These are phyloP conservation scores for Pulveroboletus sp. DNA, from an alignment of 768 basidiomycete genomes.

Conservation along the genomic window DNA sequence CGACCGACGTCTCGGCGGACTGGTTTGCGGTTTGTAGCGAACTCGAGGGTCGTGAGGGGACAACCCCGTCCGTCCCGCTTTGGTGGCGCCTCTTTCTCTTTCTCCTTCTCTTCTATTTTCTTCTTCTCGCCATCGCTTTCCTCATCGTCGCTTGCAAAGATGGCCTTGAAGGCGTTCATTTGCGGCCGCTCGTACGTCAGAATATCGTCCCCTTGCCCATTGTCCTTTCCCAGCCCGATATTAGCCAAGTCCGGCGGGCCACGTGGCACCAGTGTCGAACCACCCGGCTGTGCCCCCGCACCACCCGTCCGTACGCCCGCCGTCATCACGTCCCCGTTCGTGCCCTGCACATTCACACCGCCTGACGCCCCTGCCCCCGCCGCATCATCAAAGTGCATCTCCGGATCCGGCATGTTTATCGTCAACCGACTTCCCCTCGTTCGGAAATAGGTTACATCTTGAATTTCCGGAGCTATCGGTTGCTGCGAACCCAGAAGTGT, in stretches of 20 bases:
- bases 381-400: slow-evolving; percentile 36
- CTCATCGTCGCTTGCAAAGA: slow-evolving; percentile 94
- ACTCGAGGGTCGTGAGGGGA: too few relatives aligned
- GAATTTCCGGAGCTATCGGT: slow-evolving; percentile 88
- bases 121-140: slow-evolving; percentile 66
- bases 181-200: slow-evolving; percentile 84
- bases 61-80: slow-evolving; percentile 5
- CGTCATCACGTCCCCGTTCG: too few relatives aligned
- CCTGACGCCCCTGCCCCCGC: slow-evolving; percentile 22
- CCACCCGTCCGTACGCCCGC: neutral
- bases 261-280: neutral
- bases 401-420: slow-evolving; percentile 57
- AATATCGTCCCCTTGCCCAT: slow-evolving; percentile 81
- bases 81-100: slow-evolving; percentile 5
- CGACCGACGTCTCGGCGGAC: too few relatives aligned
- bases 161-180: slow-evolving; percentile 95
- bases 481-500: slow-evolving; percentile 63
- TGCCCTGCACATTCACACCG: neutral
- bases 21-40: neutral
- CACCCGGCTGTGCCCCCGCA: neutral
- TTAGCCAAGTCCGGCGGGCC: slow-evolving; percentile 66
- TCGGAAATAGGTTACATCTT: slow-evolving; percentile 64
- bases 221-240: slow-evolving; percentile 89
- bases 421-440: neutral
- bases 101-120: slow-evolving; percentile 25